Evolutionary conservation across 768 basidiomycete genomes (phyloP), one percentile per base, ranked within the genome.

Genomic region (Collybia sp.): DNA sequence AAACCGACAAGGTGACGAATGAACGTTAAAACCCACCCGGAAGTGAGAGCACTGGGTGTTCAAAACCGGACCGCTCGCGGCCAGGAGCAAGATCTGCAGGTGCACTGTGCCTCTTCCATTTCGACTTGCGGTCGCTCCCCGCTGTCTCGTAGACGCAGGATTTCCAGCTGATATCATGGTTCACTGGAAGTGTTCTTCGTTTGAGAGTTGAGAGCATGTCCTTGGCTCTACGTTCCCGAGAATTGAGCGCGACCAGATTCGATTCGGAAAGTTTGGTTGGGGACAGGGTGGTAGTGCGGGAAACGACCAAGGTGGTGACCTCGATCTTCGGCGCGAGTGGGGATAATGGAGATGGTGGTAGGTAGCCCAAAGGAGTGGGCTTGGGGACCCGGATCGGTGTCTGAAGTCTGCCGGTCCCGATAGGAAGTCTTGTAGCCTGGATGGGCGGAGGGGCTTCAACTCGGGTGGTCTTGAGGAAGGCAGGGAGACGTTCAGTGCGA

Each of bases 191-290:
- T 5, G 74, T 79, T 55, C 84, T 77, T 44, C 81, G 76, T 52
- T 71, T 69, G 51, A 90, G 70, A 13, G 79, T 78, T 25, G 70
- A 73, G 44, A 86, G 71, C 86, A 89, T 85, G 55, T 80, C 72
- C 44, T 73, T 71, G 5, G 82, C 76, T 37, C 71, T 77, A 54
- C 75, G 69, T 49, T 75, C 76, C 43, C 84, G 79, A 15, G 73
- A 69, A 53, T 75, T 71, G 46, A 84, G 65, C 4, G 75, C 67
- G 36, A 64, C 59, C 30, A 81, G 57, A 54, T 83, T 80, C 37
- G 64, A 61, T 62, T 82, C 75, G 0, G 76, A 77, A 39, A 84
- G 69, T 47, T 74, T 61, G 9, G 68, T 64, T 19, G 73, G 65
- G 17, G 75, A 75, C 25, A 56, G 50, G 12, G 67, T 65, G 48